These are phyloP conservation scores for Bolboschoenus planiculmis DNA, from an alignment of 176 grass and related monocot genomes.

Conservation along the genomic window DNA sequence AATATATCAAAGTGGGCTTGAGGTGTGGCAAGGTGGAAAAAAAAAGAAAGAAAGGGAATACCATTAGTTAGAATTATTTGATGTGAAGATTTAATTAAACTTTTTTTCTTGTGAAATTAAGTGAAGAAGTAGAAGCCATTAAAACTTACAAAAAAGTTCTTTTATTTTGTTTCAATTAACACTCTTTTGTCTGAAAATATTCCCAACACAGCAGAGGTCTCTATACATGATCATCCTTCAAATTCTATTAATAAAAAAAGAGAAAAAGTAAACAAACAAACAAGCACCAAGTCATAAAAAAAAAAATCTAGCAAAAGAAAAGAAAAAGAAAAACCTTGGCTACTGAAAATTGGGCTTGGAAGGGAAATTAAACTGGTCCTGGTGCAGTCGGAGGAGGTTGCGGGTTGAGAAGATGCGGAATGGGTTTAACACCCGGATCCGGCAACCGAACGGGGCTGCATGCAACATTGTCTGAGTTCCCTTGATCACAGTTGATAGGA, in stretches of 20 bases:
- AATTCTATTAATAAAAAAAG: not conserved
- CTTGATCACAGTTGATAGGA: not conserved
- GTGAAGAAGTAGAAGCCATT: not conserved
- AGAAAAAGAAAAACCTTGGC: not conserved
- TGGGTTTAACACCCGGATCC: not conserved
- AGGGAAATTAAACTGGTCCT: not conserved
- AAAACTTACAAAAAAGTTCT: not conserved
- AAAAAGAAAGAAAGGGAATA: not conserved
- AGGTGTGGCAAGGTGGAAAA: not conserved
- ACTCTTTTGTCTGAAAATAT: not conserved
- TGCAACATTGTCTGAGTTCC: not conserved
- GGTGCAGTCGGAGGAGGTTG: not conserved
- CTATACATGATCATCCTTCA: not conserved
- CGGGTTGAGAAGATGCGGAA: constrained; percentile 14
- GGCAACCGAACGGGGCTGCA: constrained; percentile 10
- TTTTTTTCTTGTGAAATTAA: not conserved
- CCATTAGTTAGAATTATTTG: not conserved
- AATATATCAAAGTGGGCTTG: not conserved
- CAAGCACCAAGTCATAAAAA: not conserved
- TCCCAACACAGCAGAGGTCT: not conserved
- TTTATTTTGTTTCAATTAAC: not conserved
- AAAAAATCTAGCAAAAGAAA: not conserved
- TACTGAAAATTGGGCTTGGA: not conserved
- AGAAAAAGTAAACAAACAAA: not conserved
- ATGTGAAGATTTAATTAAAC: not conserved